phyloP scores from a whole-genome alignment of 1,284 basidiomycete species.

The Irpex lacteus region DNA sequence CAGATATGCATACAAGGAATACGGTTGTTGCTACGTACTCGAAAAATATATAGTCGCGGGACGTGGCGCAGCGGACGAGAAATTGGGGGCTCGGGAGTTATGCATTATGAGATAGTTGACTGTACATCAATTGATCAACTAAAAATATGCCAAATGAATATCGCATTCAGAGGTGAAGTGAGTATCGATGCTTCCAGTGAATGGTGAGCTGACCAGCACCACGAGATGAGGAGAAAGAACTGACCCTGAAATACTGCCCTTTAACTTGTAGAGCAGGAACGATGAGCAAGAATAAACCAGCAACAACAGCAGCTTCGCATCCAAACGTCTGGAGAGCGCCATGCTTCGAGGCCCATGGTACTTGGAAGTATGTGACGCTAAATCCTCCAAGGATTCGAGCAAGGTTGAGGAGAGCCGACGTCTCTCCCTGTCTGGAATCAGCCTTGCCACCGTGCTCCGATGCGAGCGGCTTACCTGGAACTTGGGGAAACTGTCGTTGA shows the following conservation, averaged over 20 bases:
- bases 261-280: conserved; percentile 49
- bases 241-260: conserved; percentile 41
- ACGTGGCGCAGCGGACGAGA: too few species aligned
- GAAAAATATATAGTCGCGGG: too few species aligned
- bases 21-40: too few species aligned
- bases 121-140: too few species aligned
- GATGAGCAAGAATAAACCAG: conserved; percentile 45
- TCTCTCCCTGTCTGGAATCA: conserved; percentile 41
- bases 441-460: too few species aligned
- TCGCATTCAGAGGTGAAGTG: neutral
- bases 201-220: neutral
- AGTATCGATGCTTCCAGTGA: neutral
- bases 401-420: conserved; percentile 58
- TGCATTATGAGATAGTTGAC: too few species aligned
- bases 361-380: conserved; percentile 62
- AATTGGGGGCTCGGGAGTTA: too few species aligned
- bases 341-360: conserved; percentile 54
- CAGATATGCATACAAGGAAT: too few species aligned
- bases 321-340: conserved; percentile 59
- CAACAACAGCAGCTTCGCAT: conserved; percentile 38
- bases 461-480: conserved; percentile 34
- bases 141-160: neutral
- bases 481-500: conserved; percentile 47
- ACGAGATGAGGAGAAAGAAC: conserved; percentile 15
- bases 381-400: conserved; percentile 59